Conservation (phyloP, 805 yeast genomes). For the Metschnikowia picachoensis region DNA sequence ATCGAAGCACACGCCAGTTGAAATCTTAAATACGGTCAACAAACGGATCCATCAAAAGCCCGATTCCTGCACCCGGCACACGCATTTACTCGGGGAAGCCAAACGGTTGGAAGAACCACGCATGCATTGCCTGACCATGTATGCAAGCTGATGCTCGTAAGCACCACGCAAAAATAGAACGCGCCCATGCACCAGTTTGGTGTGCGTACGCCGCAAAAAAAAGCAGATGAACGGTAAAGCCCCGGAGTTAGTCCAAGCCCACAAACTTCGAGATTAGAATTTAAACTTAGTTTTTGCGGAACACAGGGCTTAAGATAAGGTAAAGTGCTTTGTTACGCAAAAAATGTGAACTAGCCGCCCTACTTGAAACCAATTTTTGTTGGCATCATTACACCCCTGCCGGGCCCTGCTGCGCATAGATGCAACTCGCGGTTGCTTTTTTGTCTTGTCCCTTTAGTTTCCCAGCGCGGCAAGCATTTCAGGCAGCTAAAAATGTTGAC, state of each 20-base stretch:
- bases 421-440: too few species aligned
- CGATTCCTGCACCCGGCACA: slow-evolving; percentile 1
- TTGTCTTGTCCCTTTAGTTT: too few species aligned
- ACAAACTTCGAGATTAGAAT: too few species aligned
- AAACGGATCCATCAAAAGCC: slow-evolving; percentile 1
- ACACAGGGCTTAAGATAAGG: too few species aligned
- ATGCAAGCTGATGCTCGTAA: slow-evolving; percentile 2
- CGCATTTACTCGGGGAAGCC: slow-evolving; percentile 3
- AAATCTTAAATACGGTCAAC: neutral
- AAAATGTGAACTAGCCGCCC: too few species aligned
- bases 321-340: too few species aligned
- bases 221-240: neutral
- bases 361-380: too few species aligned
- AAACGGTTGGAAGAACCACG: slow-evolving; percentile 3
- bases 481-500: too few species aligned
- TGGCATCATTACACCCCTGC: too few species aligned
- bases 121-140: neutral
- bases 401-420: too few species aligned
- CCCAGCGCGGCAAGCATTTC: too few species aligned
- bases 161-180: neutral
- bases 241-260: neutral
- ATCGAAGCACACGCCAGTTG: neutral
- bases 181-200: neutral
- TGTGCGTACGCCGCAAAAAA: slow-evolving; percentile 2
- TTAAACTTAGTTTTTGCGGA: too few species aligned